Conservation (phyloP, 192 early-diverging fungal species). For the Martensiomyces pterosporus region DNA sequence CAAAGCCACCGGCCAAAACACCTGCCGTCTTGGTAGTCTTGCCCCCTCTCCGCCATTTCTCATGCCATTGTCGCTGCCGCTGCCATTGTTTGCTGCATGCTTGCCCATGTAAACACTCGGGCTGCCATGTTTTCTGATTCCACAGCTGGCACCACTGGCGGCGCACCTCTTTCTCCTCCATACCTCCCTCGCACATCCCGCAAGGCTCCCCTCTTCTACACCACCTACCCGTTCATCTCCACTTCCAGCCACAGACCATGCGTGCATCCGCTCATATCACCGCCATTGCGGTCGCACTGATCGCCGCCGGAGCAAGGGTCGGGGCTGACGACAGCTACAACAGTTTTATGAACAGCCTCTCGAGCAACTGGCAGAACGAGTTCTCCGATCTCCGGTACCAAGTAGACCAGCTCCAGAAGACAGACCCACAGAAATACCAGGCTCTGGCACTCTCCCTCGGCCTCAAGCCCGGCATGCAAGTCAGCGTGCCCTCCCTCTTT, state of each 20-base stretch:
- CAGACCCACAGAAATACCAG: slow-evolving; percentile 28
- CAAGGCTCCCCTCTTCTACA: too few relatives aligned
- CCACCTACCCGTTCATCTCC: not conserved
- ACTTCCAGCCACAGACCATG: slow-evolving; percentile 4
- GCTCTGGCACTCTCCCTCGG: slow-evolving; percentile 29
- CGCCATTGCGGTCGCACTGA: not conserved
- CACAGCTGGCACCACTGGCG: too few relatives aligned
- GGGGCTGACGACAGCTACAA: slow-evolving; percentile 16
- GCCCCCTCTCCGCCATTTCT: too few relatives aligned
- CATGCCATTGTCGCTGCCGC: too few relatives aligned
- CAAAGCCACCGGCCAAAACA: too few relatives aligned
- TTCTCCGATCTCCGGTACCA: slow-evolving; percentile 43
- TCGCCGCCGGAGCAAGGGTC: not conserved
- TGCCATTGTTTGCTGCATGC: too few relatives aligned
- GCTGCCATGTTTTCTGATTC: too few relatives aligned
- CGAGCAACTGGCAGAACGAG: slow-evolving; percentile 50
- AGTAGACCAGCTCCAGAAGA: slow-evolving; percentile 33
- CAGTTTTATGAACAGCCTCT: slow-evolving; percentile 39
- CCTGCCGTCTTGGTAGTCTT: too few relatives aligned
- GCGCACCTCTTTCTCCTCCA: too few relatives aligned
- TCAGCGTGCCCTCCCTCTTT: slow-evolving; percentile 35
- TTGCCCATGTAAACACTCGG: too few relatives aligned
- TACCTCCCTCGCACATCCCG: too few relatives aligned
- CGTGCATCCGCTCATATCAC: slow-evolving; percentile 1
- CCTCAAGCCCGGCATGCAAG: slow-evolving; percentile 20